A percentile compares a stretch with the other conserved stretches of the same genome.
Evolutionary conservation across 768 basidiomycete species (phyloP).

Genomic region (Piloderma croceum): DNA sequence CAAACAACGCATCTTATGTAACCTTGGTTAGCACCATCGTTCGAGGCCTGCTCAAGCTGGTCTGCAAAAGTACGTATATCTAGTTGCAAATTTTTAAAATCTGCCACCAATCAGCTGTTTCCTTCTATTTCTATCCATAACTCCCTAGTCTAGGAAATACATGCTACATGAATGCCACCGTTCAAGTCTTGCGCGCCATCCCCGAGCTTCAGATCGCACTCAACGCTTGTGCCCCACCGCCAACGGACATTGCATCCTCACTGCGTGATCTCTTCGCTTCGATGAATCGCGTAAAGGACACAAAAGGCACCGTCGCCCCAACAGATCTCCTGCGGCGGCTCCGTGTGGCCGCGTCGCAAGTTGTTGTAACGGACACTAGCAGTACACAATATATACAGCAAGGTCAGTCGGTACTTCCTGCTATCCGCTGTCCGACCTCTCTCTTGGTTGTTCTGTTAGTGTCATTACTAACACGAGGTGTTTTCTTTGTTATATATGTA

Average conservation of each 20-base stretch:
- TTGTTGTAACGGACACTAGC: slow-evolving; percentile 62
- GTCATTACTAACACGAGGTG: slow-evolving; percentile 29
- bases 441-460: background rate
- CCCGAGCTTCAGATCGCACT: slow-evolving; percentile 82
- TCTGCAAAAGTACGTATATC: slow-evolving; percentile 58
- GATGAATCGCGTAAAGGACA: slow-evolving; percentile 73
- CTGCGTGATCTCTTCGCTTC: slow-evolving; percentile 32
- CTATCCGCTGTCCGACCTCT: no score
- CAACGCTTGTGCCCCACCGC: slow-evolving; percentile 26
- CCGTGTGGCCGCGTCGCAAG: slow-evolving; percentile 82
- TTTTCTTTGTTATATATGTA: background rate
- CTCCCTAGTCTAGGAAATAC: slow-evolving; percentile 74
- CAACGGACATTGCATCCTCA: slow-evolving; percentile 9
- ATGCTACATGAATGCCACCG: slow-evolving; percentile 95
- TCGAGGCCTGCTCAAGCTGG: slow-evolving; percentile 80
- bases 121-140: slow-evolving; percentile 1
- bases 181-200: slow-evolving; percentile 90
- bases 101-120: background rate
- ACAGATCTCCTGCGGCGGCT: slow-evolving; percentile 60
- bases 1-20: slow-evolving; percentile 1
- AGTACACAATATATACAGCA: slow-evolving; percentile 77
- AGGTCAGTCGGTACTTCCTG: slow-evolving; percentile 38
- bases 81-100: background rate
- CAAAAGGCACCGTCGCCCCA: slow-evolving; percentile 74
- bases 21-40: slow-evolving; percentile 5